These are phyloP conservation scores for Pistacia atlantica DNA, from an alignment of 345 rosid genomes.

Conservation along the genomic window DNA sequence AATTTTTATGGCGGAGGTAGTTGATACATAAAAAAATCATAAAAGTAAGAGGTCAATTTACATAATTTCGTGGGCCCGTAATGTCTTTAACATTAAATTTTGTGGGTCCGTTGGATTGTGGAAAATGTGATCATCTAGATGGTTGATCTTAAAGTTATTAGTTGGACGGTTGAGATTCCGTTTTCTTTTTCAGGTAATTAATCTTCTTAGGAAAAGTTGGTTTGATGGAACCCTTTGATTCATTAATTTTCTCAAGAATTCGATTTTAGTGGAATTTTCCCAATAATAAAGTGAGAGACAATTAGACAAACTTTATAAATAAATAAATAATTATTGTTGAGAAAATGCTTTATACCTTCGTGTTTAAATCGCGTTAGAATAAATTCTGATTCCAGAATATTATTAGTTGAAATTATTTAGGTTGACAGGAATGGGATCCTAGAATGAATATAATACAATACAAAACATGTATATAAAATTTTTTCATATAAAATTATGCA, in stretches of 20 bases:
- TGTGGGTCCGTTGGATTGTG: not conserved
- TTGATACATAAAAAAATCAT: not conserved
- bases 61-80: not conserved
- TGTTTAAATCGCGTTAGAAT: no score
- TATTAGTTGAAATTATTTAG: no score
- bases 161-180: conserved; percentile 1
- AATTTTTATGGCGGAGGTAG: not conserved
- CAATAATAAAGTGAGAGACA: not conserved
- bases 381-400: no score
- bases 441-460: no score
- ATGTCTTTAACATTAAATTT: not conserved
- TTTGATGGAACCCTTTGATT: not conserved
- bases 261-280: not conserved
- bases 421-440: no score
- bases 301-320: not conserved
- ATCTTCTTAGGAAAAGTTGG: not conserved
- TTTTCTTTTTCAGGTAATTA: not conserved
- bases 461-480: no score
- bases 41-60: not conserved
- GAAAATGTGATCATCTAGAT: not conserved
- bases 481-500: no score
- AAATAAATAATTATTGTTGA: not conserved
- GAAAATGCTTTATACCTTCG: not conserved
- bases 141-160: not conserved
- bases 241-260: not conserved